These are phyloP conservation scores for Scheffersomyces spartinae DNA, from an alignment of 805 yeast genomes.

Conservation along the genomic window DNA sequence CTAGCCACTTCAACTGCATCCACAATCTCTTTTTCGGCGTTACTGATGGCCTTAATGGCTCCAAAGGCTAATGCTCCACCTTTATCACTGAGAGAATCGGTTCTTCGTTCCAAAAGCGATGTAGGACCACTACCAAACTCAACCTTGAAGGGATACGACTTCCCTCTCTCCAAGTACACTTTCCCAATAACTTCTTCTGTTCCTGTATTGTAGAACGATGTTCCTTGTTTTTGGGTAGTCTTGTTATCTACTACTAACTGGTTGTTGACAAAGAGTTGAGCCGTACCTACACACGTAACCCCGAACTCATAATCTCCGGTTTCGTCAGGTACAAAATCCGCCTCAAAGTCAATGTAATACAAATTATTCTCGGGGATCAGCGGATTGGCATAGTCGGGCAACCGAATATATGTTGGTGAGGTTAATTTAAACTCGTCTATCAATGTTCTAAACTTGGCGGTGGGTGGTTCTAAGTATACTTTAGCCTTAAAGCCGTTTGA, in stretches of 20 bases:
- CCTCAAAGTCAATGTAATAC: conserved; percentile 35
- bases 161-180: conserved; percentile 30
- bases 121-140: conserved; percentile 44
- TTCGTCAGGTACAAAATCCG: conserved; percentile 34
- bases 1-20: conserved; percentile 40
- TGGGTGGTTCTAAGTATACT: conserved; percentile 15
- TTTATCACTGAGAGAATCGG: no score
- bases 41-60: no score
- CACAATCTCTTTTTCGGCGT: conserved; percentile 12
- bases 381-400: conserved; percentile 14
- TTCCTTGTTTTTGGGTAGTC: conserved; percentile 38
- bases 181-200: conserved; percentile 37
- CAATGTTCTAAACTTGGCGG: conserved; percentile 7
- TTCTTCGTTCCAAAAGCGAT: no score
- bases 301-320: conserved; percentile 42
- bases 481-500: conserved; percentile 14
- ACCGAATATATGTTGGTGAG: conserved; percentile 6
- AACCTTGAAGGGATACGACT: conserved; percentile 31
- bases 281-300: conserved; percentile 41
- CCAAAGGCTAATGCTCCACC: no score
- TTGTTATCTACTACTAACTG: conserved; percentile 44
- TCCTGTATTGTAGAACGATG: conserved; percentile 42
- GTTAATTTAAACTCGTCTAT: conserved; percentile 14
- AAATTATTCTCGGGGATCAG: conserved; percentile 9
- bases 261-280: conserved; percentile 41